Evolutionary conservation across 345 rosid genomes (phyloP), one percentile per base, ranked within the genome.

Genomic region (Boechera retrofracta): DNA sequence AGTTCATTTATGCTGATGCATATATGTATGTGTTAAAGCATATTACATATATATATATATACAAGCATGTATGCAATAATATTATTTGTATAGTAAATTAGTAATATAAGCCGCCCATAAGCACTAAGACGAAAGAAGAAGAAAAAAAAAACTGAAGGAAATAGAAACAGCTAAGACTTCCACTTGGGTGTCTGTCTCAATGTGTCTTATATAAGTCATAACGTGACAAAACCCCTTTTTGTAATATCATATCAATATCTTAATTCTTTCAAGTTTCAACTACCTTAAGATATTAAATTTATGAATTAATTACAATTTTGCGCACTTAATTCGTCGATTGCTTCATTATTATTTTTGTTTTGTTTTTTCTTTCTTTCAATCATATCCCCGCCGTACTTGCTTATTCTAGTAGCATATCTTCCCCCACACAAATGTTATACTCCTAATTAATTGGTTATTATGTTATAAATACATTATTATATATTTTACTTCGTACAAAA

Each of bases 121-220:
- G 73, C 77, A 72, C 69, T 41, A 12, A 71, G 57, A 58, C 56
- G 21, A 48, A 65, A 29, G 62, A 52, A 31, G 55, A 39, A 57
- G 49, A 18, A 1, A 7, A 45, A 6, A 7, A 57, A 5, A 31
- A 24, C 6, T 39, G 61, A 57, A 47, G 53, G 60, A 64, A 77
- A 59, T 67, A 60, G 47, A 79, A 72, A 68, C 82, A 79, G 82
- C 79, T 74, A 73, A 55, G 82, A 73, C 75, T 73, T 79, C 82
- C 75, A 74, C 79, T 69, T 62, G 54, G 71, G 24, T 62, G 79
- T 79, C 79, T 69, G 82, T 79, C 82, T 79, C 71, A 53, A 73
- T 73, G 53, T 78, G 77, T 78, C 77, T 74, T 63, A 55, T 54
- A 69, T 45, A 59, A 73, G 55, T n/a, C 75, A 73, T 73, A 61